These are phyloP conservation scores for Syzygium aromaticum DNA, from an alignment of 345 rosid species.

Conservation along the genomic window DNA sequence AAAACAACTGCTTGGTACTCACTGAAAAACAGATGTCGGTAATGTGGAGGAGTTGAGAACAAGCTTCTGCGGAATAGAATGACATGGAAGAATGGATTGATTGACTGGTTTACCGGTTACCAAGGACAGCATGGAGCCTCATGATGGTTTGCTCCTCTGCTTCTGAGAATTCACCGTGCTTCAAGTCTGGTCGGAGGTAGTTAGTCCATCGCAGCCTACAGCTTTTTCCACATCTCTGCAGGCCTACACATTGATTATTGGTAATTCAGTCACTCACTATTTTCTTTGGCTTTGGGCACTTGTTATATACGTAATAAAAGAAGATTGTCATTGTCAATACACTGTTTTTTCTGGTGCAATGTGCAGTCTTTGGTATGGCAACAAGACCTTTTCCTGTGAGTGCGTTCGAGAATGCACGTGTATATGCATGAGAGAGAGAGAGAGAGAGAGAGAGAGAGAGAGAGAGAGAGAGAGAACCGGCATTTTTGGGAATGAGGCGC, in stretches of 20 bases:
- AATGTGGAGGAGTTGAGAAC: background rate
- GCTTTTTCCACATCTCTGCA: constrained; percentile 92
- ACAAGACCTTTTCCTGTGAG: background rate
- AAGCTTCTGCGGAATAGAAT: background rate
- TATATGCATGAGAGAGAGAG: background rate
- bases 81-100: background rate
- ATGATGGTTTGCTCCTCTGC: constrained; percentile 82
- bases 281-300: background rate
- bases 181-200: constrained; percentile 85
- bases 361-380: background rate
- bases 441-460: background rate
- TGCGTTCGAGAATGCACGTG: background rate
- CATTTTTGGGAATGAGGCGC: constrained; percentile 96
- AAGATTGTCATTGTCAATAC: background rate
- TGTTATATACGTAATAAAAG: background rate
- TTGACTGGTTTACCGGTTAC: constrained; percentile 44
- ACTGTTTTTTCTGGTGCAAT: background rate
- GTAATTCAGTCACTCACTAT: background rate
- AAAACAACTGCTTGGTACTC: background rate
- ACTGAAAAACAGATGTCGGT: background rate
- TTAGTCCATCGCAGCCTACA: constrained; percentile 88
- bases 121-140: constrained; percentile 84
- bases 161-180: constrained; percentile 66
- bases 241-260: constrained; percentile 26
- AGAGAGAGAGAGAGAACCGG: constrained; percentile 25